Evolutionary conservation across 352 stramenopile genomes (phyloP).

Genomic region (Globisporangium polare): DNA sequence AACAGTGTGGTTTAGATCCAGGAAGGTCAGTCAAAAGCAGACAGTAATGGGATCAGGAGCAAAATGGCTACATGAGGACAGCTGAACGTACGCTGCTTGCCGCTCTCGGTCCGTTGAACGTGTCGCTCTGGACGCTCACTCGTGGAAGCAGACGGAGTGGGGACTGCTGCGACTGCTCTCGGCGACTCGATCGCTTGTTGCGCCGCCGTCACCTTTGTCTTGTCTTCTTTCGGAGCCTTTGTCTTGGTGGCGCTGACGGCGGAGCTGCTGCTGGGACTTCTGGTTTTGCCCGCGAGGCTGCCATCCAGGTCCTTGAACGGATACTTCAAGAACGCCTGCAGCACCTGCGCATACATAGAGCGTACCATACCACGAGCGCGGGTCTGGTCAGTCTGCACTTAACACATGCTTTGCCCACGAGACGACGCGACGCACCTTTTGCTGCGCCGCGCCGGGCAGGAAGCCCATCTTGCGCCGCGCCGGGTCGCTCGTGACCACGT

Average conservation of each 20-base stretch:
- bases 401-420: background rate
- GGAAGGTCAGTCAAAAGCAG: background rate
- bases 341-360: constrained; percentile 25
- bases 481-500: constrained; percentile 67
- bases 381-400: background rate
- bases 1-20: background rate
- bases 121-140: constrained; percentile 6
- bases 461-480: constrained; percentile 55
- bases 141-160: background rate
- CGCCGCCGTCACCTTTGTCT: background rate
- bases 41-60: background rate
- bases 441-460: constrained; percentile 48
- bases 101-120: constrained; percentile 39
- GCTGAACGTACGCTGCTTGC: constrained; percentile 60
- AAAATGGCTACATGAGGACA: background rate
- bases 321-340: constrained; percentile 64
- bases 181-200: background rate
- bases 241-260: too few relatives aligned
- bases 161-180: background rate
- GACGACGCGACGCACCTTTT: constrained; percentile 26
- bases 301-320: constrained; percentile 52
- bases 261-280: background rate
- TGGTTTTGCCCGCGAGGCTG: background rate
- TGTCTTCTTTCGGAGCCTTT: background rate
- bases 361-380: background rate